Conservation (phyloP, 1,284 basidiomycete species). For the Ganoderma meredithae region DNA sequence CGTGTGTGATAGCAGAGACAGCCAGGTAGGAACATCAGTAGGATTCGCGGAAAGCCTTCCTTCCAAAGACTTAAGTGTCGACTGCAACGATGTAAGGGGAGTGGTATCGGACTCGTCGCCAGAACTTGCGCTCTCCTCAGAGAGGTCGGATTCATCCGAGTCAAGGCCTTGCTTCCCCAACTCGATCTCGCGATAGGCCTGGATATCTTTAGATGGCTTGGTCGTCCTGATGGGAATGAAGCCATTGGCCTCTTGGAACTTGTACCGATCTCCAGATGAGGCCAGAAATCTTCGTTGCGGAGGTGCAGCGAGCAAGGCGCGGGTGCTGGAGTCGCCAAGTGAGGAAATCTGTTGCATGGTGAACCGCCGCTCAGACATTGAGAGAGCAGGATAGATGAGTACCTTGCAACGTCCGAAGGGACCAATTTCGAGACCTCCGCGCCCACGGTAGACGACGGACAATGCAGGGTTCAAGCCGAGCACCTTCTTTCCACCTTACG, state of each 20-base stretch:
- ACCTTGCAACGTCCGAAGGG: constrained; percentile 58
- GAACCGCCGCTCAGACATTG: neutral
- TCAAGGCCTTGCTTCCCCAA: constrained; percentile 43
- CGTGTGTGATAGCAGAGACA: constrained; percentile 68
- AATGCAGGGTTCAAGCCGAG: constrained; percentile 63
- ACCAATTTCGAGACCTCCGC: constrained; percentile 69
- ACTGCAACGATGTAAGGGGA: constrained; percentile 60
- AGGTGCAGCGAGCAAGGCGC: constrained; percentile 56
- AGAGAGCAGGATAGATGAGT: neutral
- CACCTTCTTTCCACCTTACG: constrained; percentile 67
- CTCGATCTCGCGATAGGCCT: constrained; percentile 61
- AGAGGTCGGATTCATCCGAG: constrained; percentile 54
- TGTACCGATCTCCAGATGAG: constrained; percentile 45
- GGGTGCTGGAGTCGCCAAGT: constrained; percentile 63
- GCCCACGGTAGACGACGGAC: constrained; percentile 54
- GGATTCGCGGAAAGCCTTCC: constrained; percentile 59
- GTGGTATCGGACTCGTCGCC: constrained; percentile 44
- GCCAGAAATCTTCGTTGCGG: constrained; percentile 56
- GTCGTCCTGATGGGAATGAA: constrained; percentile 61
- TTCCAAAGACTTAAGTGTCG: constrained; percentile 65
- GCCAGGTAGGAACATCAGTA: constrained; percentile 63
- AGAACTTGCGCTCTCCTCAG: constrained; percentile 41
- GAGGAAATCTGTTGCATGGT: constrained; percentile 51
- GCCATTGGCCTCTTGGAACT: constrained; percentile 69
- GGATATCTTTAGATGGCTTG: constrained; percentile 45